Evolutionary conservation across 495 filamentous ascomycete genomes (phyloP).

Genomic region (Penicillium maclennaniae): DNA sequence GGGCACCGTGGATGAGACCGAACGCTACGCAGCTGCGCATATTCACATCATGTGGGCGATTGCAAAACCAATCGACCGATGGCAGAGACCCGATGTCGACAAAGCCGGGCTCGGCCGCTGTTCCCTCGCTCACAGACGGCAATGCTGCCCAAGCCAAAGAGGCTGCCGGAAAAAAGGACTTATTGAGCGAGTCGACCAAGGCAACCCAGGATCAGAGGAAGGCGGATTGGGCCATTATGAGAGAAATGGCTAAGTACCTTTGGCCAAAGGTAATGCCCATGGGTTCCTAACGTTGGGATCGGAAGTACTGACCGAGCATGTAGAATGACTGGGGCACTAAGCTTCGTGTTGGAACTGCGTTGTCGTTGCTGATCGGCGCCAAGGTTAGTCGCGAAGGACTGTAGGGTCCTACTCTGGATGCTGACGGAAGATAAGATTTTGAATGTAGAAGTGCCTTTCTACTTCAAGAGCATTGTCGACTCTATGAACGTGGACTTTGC

Average conservation of each 20-base stretch:
- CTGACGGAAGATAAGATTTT: conserved; percentile 55
- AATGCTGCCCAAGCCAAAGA: conserved; percentile 18
- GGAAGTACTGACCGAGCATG: conserved; percentile 4
- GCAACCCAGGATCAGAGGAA: conserved; percentile 83
- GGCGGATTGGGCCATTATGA: conserved; percentile 98
- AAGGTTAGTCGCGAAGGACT: conserved; percentile 50
- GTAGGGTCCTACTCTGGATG: background rate
- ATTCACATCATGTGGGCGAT: conserved; percentile 22
- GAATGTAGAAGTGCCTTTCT: conserved; percentile 97
- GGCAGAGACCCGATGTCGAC: conserved; percentile 10
- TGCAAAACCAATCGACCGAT: conserved; percentile 20
- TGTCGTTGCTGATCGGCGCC: conserved; percentile 79
- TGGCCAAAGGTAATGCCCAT: conserved; percentile 73
- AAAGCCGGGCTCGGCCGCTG: conserved; percentile 11
- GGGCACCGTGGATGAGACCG: conserved; percentile 24
- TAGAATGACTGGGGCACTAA: conserved; percentile 76
- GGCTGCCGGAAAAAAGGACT: conserved; percentile 39
- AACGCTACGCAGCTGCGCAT: conserved; percentile 27
- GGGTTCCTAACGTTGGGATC: background rate
- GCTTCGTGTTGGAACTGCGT: conserved; percentile 73
- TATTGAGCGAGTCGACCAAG: conserved; percentile 53
- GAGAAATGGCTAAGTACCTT: conserved; percentile 93
- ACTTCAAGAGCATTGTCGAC: conserved; percentile 97
- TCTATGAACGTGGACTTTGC: conserved; percentile 94
- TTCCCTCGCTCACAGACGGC: conserved; percentile 16